Evolutionary conservation across 345 rosid species (phyloP).

Genomic region (Pistacia atlantica): DNA sequence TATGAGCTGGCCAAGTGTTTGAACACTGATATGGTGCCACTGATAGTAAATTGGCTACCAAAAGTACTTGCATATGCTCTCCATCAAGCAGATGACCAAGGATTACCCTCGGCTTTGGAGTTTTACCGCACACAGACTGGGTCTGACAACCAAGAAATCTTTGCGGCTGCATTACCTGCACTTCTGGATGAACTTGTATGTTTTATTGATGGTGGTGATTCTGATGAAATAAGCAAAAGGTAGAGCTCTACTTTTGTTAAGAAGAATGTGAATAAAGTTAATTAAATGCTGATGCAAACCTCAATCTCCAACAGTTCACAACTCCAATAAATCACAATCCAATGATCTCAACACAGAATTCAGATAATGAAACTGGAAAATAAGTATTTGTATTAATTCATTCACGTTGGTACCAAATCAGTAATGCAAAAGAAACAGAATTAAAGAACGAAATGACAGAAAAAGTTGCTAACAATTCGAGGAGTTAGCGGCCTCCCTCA

Average conservation of each 20-base stretch:
- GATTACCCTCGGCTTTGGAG: constrained; percentile 69
- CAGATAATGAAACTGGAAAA: too few species aligned
- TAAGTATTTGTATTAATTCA: too few species aligned
- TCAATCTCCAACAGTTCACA: too few species aligned
- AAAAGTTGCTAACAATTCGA: too few species aligned
- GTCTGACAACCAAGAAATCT: constrained; percentile 85
- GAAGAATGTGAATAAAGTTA: constrained; percentile 3
- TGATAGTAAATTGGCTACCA: constrained; percentile 86
- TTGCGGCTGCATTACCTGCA: constrained; percentile 92
- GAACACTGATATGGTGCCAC: constrained; percentile 67
- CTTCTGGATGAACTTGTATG: constrained; percentile 92
- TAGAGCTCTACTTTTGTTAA: constrained; percentile 26
- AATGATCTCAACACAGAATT: too few species aligned
- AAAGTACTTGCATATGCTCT: constrained; percentile 95
- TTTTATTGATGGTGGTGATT: constrained; percentile 76
- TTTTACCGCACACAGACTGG: constrained; percentile 81
- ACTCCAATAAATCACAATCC: too few species aligned
- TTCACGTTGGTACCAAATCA: too few species aligned
- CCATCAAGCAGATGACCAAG: constrained; percentile 62
- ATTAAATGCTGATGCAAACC: too few species aligned
- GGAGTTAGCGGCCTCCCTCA: too few species aligned
- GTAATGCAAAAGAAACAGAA: too few species aligned
- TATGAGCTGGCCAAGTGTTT: constrained; percentile 72
- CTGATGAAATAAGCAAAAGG: constrained; percentile 74
- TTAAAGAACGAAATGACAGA: too few species aligned